Evolutionary conservation across 768 basidiomycete genomes (phyloP), one percentile per base, ranked within the genome.

Genomic region (Boletus pseudopeckii): DNA sequence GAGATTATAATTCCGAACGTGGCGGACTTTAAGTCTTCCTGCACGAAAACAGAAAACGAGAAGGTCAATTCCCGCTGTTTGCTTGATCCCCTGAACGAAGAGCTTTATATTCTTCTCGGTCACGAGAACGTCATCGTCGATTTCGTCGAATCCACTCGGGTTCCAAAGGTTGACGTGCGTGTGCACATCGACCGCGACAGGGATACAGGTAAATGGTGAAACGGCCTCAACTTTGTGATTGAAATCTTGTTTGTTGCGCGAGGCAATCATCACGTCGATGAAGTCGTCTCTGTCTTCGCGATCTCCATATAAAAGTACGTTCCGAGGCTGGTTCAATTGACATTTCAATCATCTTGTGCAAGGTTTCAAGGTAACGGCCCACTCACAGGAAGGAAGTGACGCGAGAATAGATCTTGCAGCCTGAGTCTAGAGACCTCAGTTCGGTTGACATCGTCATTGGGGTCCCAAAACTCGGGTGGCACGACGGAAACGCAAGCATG

Each of bases 401-500:
- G 24, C 24, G 44, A 52, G 13, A 62, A 44, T 32, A 64, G 42
- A 3, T 54, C 48, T 38, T 40, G 54, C 22, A 64, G 48, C 40
- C 44, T 57, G 30, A 17, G 45, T 32, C 17, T 50, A 26, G 64
- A 66, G 6, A 46, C 9, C 3, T 59, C 53, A 4, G 45, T 34
- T 24, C 51, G 62, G 26, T 26, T 48, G 32, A 46, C 11, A 40
- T 67, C 52, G 8, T 36, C 48, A 20, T 36, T n/a, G 7, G 30
- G 14, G 11, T n/a, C 45, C 22, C 17, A 38, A 30, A 4, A 15
- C 2, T 49, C 53, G 22, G 15, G 45, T 14, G 56, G 43, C 14
- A 67, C 34, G 22, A 68, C 61, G 5, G 71, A 68, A 45, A 75
- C 59, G 54, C 77, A 77, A 7, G 72, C 76, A 26, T 72, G 66